Evolutionary conservation across 2,329 filamentous ascomycete genomes (phyloP).

Genomic region (Aspergillus sp.): DNA sequence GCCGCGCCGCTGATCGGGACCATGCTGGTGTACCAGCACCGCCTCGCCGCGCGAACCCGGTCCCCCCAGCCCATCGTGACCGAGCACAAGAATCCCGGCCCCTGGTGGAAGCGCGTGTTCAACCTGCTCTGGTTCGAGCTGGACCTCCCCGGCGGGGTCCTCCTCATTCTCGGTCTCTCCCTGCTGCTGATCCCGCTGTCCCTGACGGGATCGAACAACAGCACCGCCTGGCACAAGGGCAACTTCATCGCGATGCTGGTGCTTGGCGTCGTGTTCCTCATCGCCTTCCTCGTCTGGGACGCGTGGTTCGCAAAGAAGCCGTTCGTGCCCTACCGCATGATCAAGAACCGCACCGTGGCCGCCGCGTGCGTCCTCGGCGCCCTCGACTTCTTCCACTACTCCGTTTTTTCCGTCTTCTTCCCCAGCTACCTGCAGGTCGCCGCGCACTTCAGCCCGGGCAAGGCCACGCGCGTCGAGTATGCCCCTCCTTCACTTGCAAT

Average conservation of each 20-base stretch:
- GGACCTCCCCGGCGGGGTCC: conserved; percentile 33
- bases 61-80: background rate
- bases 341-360: conserved; percentile 38
- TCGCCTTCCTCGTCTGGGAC: conserved; percentile 38
- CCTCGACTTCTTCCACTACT: conserved; percentile 37
- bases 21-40: conserved; percentile 32
- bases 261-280: conserved; percentile 25
- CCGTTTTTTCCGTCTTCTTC: conserved; percentile 42
- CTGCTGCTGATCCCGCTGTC: conserved; percentile 39
- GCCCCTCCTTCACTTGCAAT: background rate
- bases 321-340: conserved; percentile 40
- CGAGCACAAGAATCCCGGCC: conserved; percentile 1
- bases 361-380: conserved; percentile 38
- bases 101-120: conserved; percentile 19
- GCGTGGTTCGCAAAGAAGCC: conserved; percentile 37
- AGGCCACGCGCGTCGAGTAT: conserved; percentile 30
- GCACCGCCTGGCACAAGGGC: conserved; percentile 21
- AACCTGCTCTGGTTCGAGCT: conserved; percentile 25
- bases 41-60: conserved; percentile 12
- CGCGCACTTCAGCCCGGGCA: conserved; percentile 34
- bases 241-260: conserved; percentile 40
- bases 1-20: conserved; percentile 32
- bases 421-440: conserved; percentile 43
- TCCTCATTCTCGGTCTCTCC: conserved; percentile 35
- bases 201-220: conserved; percentile 36